Evolutionary conservation across 2,329 filamentous ascomycete genomes (phyloP), one percentile per base, ranked within the genome.

Genomic region (Scopulariopsis brevicaulis): DNA sequence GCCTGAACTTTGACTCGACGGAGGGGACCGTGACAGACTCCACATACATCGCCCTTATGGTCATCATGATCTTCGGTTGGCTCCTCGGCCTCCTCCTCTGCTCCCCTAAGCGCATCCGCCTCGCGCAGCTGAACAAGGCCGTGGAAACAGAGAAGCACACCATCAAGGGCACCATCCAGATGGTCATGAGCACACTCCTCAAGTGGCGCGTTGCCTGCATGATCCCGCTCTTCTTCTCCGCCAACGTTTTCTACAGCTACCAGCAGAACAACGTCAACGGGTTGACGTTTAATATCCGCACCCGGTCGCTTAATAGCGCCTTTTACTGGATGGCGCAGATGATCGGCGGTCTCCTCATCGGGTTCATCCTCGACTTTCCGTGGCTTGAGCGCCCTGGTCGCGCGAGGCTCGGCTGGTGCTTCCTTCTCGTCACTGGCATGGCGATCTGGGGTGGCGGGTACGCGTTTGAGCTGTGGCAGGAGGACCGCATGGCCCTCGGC

Each of bases 91-190:
- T 89, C 66, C 75, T 78, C 48, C 79, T 96, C 3, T 83, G 84
- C 65, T 83, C 94, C 65, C 87, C 88, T 40, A 81, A 81, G 64
- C 80, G 83, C 58, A 81, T 96, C 62, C 75, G 89, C 63, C 89
- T 91, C 60, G 76, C 79, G 43, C 90, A 96, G 68, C 89, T 90
- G 59, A 87, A 87, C 59, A 81, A 83, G 60, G 84, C 96, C 67
- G 90, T 96, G 62, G 72, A 92, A 62, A 95, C 93, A 87, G 92
- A 94, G 76, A 88, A 95, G 71, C 91, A 91, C 3, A 89, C 87
- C 56, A 94, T 89, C 88, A 82, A 83, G 66, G 91, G 96, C 72
- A 71, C 96, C 61, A 62, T 80, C 20, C 91, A 90, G 58, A 81
- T 96, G 2, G 86, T 79, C 70, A 80, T 93, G 69, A 90, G 87